Percentiles rank a stretch among this genome's conserved stretches.
Evolutionary conservation across 352 stramenopile species (phyloP).

Genomic region (Pythium oligandrum): DNA sequence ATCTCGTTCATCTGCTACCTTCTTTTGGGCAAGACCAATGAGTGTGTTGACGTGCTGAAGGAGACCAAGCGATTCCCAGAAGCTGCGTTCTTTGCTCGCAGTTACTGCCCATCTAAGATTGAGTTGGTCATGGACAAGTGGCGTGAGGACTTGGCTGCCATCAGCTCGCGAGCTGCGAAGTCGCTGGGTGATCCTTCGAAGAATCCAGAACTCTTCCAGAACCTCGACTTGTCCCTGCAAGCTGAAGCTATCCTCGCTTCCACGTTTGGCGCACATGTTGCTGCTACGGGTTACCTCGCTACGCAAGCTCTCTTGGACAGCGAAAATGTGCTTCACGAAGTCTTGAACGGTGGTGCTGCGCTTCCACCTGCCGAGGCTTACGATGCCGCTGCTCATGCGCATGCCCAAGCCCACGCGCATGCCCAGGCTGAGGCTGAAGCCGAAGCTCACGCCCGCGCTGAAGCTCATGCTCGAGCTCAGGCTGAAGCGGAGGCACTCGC

Average conservation of each 20-base stretch:
- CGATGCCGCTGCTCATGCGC: constrained; percentile 12
- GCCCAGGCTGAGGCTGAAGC: constrained; percentile 17
- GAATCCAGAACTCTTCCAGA: constrained; percentile 95
- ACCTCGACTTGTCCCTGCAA: constrained; percentile 92
- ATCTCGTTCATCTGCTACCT: constrained; percentile 96
- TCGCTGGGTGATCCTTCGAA: constrained; percentile 90
- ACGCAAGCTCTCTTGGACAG: constrained; percentile 60
- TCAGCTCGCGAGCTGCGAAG: constrained; percentile 91
- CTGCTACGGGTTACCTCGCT: constrained; percentile 77
- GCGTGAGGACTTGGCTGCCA: constrained; percentile 89
- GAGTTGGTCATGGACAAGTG: constrained; percentile 95
- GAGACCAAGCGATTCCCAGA: constrained; percentile 95
- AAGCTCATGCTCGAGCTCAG: constrained; percentile 23
- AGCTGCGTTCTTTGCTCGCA: constrained; percentile 97
- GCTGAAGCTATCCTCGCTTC: constrained; percentile 91
- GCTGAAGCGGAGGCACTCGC: constrained; percentile 8
- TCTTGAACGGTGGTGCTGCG: constrained; percentile 20
- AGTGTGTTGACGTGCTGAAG: constrained; percentile 95
- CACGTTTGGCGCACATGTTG: constrained; percentile 59
- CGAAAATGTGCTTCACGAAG: constrained; percentile 46
- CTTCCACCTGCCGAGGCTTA: neutral
- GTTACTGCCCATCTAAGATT: constrained; percentile 96
- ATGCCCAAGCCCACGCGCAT: no score
- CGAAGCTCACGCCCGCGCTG: constrained; percentile 20
- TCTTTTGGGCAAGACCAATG: constrained; percentile 93